These are phyloP conservation scores for Ascochyta viciae-villosae DNA, from an alignment of 2,329 filamentous ascomycete genomes.

Conservation along the genomic window DNA sequence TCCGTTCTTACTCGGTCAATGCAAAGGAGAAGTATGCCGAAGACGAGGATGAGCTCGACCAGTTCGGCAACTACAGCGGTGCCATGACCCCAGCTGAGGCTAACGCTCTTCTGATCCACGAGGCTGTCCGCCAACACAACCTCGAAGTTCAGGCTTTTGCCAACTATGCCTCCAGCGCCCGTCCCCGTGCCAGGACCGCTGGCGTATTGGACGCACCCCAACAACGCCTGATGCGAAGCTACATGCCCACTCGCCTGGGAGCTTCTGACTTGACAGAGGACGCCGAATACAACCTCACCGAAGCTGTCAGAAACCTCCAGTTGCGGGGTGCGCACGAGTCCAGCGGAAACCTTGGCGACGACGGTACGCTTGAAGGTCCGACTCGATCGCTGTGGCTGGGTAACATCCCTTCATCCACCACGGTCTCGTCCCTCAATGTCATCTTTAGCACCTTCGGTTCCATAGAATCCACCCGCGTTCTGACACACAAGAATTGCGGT, in stretches of 20 bases:
- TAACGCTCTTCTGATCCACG: constrained; percentile 67
- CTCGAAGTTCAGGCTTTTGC: constrained; percentile 92
- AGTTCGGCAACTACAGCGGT: constrained; percentile 67
- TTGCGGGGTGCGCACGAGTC: constrained; percentile 66
- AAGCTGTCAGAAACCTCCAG: constrained; percentile 82
- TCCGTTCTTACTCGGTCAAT: constrained; percentile 97
- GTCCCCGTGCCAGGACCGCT: constrained; percentile 88
- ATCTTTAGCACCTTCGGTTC: constrained; percentile 94
- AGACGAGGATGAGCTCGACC: constrained; percentile 82
- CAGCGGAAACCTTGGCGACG: constrained; percentile 72
- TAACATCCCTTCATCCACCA: constrained; percentile 96
- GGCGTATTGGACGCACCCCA: constrained; percentile 84
- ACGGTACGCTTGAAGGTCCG: constrained; percentile 83
- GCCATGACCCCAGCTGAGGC: constrained; percentile 66
- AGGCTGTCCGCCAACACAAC: constrained; percentile 88
- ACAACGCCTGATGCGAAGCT: constrained; percentile 69
- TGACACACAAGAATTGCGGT: constrained; percentile 98
- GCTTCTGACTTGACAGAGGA: constrained; percentile 79
- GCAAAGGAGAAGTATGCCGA: constrained; percentile 97
- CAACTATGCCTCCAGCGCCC: constrained; percentile 78
- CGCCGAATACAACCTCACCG: constrained; percentile 79
- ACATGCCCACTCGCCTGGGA: constrained; percentile 73
- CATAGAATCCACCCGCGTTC: constrained; percentile 88
- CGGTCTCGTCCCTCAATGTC: constrained; percentile 89
- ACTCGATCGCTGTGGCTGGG: constrained; percentile 96